Percentiles rank a stretch among this genome's conserved stretches.
These are phyloP conservation scores for Irpex sp. DNA, from an alignment of 1,284 basidiomycete species.

Conservation along the genomic window DNA sequence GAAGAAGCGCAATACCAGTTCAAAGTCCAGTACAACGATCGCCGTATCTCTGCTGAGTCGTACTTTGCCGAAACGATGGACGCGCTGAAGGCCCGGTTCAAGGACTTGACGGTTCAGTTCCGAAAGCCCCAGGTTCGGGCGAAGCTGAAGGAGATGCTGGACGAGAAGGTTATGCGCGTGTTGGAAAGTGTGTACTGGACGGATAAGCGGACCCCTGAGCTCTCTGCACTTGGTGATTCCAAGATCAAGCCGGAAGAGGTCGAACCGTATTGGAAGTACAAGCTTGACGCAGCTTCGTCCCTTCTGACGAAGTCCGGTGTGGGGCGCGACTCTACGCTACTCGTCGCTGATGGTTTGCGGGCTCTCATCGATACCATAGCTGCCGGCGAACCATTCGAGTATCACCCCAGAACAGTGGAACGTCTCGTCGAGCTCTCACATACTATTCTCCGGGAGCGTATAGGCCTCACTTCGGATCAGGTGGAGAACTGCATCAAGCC, in stretches of 20 bases:
- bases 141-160: conserved; percentile 87
- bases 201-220: conserved; percentile 79
- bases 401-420: conserved; percentile 84
- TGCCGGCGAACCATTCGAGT: conserved; percentile 84
- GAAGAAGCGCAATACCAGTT: conserved; percentile 98
- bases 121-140: conserved; percentile 84
- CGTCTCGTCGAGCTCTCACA: conserved; percentile 90
- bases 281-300: conserved; percentile 88
- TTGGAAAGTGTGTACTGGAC: conserved; percentile 97
- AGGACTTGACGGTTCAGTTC: conserved; percentile 81
- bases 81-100: conserved; percentile 86
- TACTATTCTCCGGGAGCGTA: conserved; percentile 86
- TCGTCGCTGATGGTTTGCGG: conserved; percentile 94
- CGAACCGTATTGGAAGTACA: conserved; percentile 93
- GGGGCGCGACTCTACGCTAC: conserved; percentile 88
- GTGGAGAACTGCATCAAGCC: conserved; percentile 99
- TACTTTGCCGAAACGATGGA: conserved; percentile 98
- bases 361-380: conserved; percentile 87
- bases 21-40: conserved; percentile 99
- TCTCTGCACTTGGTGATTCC: conserved; percentile 69
- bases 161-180: conserved; percentile 95
- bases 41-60: conserved; percentile 89
- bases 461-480: conserved; percentile 92
- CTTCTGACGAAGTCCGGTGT: conserved; percentile 95
- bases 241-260: conserved; percentile 72